These are phyloP conservation scores for Botrytis deweyae DNA, from an alignment of 2,329 filamentous ascomycete genomes.

Conservation along the genomic window DNA sequence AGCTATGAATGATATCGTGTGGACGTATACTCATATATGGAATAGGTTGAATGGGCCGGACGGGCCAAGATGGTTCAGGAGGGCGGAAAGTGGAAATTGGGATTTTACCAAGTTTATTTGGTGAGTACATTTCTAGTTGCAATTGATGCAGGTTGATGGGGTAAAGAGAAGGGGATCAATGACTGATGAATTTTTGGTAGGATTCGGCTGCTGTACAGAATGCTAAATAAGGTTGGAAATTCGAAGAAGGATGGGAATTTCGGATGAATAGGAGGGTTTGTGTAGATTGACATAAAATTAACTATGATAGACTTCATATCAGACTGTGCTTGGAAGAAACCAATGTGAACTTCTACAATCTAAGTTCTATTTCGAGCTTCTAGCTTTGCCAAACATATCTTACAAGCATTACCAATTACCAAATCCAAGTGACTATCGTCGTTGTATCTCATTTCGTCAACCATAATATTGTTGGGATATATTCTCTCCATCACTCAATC, in stretches of 20 bases:
- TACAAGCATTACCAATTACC: neutral
- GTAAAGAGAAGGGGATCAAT: neutral
- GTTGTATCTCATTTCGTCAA: neutral
- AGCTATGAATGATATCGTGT: neutral
- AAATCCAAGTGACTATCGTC: neutral
- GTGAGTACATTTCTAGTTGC: neutral
- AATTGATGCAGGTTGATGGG: neutral
- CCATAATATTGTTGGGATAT: neutral
- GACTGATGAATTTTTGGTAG: neutral
- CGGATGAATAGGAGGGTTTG: neutral
- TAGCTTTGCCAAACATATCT: neutral
- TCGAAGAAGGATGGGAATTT: no score
- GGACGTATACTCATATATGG: neutral
- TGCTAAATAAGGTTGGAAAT: neutral
- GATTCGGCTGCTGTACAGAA: constrained; percentile 21
- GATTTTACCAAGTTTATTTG: constrained; percentile 37
- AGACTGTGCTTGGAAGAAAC: neutral
- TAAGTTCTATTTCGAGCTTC: neutral
- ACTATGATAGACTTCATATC: neutral
- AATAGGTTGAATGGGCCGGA: constrained; percentile 36
- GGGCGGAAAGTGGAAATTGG: constrained; percentile 34
- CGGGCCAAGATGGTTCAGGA: constrained; percentile 34
- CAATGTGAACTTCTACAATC: neutral
- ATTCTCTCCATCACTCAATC: constrained; percentile 34
- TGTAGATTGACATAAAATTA: neutral